Evolutionary conservation across 2,329 filamentous ascomycete species (phyloP).

Genomic region (Exophiala sideris): DNA sequence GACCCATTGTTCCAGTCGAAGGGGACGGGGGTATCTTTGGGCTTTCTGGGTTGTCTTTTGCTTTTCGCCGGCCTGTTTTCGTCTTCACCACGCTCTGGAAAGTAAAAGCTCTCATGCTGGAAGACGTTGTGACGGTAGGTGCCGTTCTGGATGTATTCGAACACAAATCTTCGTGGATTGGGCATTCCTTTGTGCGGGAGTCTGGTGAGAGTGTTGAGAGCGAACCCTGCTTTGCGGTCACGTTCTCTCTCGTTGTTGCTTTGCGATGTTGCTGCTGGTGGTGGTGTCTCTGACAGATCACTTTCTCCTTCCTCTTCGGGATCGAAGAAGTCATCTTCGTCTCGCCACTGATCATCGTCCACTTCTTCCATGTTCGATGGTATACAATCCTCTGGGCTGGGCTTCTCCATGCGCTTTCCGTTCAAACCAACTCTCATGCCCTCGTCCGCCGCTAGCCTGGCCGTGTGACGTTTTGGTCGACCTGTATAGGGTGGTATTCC

Average conservation of each 20-base stretch:
- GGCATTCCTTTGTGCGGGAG: neutral
- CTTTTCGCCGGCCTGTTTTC: neutral
- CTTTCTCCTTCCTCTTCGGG: neutral
- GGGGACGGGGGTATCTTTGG: neutral
- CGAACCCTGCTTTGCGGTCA: neutral
- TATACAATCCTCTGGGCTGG: neutral
- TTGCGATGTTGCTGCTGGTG: too few species aligned
- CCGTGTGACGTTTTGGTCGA: neutral
- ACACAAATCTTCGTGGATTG: constrained; percentile 6
- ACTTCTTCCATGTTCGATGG: neutral
- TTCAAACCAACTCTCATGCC: neutral
- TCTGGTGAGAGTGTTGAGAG: neutral
- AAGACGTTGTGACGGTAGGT: constrained; percentile 11
- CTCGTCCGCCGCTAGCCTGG: neutral
- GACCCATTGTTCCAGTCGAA: constrained; percentile 21
- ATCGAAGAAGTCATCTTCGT: neutral
- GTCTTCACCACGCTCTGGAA: neutral
- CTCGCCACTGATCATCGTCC: too few species aligned
- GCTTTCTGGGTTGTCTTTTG: too few species aligned
- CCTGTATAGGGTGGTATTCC: neutral
- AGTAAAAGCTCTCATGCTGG: neutral
- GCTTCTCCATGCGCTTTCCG: neutral
- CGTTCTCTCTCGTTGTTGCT: too few species aligned
- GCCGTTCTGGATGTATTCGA: constrained; percentile 17
- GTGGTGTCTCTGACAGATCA: too few species aligned